These are phyloP conservation scores for Cercospora zeina DNA, from an alignment of 2,329 filamentous ascomycete genomes.

Conservation along the genomic window DNA sequence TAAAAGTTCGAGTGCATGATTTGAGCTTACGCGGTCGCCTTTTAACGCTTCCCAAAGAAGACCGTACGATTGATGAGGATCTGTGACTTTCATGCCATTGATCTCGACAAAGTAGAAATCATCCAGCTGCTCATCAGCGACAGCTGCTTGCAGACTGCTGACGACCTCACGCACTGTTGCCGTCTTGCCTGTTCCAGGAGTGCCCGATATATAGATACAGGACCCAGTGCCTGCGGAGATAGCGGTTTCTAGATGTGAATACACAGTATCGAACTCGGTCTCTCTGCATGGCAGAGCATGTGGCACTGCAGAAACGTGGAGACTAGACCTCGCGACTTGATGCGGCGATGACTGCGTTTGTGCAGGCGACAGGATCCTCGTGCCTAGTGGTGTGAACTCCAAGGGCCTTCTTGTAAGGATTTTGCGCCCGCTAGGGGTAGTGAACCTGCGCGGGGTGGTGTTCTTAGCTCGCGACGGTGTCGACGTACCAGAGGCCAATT, in stretches of 20 bases:
- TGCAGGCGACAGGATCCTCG: conserved; percentile 74
- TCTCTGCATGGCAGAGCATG: conserved; percentile 87
- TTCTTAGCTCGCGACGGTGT: conserved; percentile 48
- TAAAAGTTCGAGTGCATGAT: conserved; percentile 85
- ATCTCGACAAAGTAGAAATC: conserved; percentile 99
- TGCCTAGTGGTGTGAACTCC: conserved; percentile 94
- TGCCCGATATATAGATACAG: conserved; percentile 99
- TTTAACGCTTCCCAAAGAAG: conserved; percentile 94
- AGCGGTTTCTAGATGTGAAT: conserved; percentile 88
- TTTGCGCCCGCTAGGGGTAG: conserved; percentile 65
- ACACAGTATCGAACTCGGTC: conserved; percentile 86
- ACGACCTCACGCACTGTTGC: conserved; percentile 96
- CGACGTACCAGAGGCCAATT: conserved; percentile 48
- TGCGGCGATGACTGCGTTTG: conserved; percentile 82
- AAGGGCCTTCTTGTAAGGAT: conserved; percentile 81
- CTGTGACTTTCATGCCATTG: conserved; percentile 99
- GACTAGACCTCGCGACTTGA: conserved; percentile 79
- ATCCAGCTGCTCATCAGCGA: conserved; percentile 85
- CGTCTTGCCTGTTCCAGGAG: conserved; percentile 94
- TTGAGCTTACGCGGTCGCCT: conserved; percentile 85
- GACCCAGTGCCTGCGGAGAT: conserved; percentile 91
- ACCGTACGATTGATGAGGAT: conserved; percentile 94
- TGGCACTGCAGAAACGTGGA: conserved; percentile 93
- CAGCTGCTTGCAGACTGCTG: conserved; percentile 80
- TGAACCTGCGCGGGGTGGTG: conserved; percentile 55